A percentile compares a stretch with the other conserved stretches of the same genome.
These are phyloP conservation scores for Cystobasidiaceae sp. DNA, from an alignment of 1,284 basidiomycete species.

Conservation along the genomic window DNA sequence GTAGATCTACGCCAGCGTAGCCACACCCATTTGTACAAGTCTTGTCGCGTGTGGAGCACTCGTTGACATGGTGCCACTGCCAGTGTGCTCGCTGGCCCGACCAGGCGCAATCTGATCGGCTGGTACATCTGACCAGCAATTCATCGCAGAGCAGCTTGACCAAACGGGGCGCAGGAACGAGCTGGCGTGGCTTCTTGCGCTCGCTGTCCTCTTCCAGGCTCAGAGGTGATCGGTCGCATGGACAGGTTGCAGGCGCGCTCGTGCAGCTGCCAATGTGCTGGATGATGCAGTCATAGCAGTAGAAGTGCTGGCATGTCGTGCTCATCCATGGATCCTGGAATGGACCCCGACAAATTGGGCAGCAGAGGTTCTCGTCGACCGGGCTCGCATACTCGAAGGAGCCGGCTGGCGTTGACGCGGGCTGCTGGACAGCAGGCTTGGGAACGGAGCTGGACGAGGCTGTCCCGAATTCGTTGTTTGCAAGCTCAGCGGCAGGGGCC, in stretches of 20 bases:
- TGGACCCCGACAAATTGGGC: conserved; percentile 22
- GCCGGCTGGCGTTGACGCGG: not conserved
- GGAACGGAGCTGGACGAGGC: not conserved
- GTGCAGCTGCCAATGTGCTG: conserved; percentile 6
- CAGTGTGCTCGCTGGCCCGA: conserved; percentile 23
- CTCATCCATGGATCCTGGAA: conserved; percentile 25
- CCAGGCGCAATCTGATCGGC: not conserved
- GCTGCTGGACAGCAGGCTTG: not conserved
- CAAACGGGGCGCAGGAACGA: conserved; percentile 14
- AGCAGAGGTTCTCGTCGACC: conserved; percentile 16
- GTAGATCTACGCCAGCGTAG: not conserved
- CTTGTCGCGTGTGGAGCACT: not conserved
- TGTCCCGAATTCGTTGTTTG: not conserved
- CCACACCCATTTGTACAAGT: conserved; percentile 17
- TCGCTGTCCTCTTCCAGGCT: not conserved
- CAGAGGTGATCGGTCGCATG: conserved; percentile 17
- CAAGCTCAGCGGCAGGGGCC: not conserved
- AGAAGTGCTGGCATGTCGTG: conserved; percentile 27
- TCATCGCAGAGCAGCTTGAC: conserved; percentile 31
- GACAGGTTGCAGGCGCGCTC: not conserved
- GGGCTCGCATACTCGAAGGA: conserved; percentile 12
- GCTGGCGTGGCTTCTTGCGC: not conserved
- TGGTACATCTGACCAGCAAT: conserved; percentile 1
- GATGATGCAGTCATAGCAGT: conserved; percentile 25
- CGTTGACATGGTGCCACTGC: not conserved